Conservation (phyloP, 2,329 filamentous ascomycete species). For the Aspergillus felis region DNA sequence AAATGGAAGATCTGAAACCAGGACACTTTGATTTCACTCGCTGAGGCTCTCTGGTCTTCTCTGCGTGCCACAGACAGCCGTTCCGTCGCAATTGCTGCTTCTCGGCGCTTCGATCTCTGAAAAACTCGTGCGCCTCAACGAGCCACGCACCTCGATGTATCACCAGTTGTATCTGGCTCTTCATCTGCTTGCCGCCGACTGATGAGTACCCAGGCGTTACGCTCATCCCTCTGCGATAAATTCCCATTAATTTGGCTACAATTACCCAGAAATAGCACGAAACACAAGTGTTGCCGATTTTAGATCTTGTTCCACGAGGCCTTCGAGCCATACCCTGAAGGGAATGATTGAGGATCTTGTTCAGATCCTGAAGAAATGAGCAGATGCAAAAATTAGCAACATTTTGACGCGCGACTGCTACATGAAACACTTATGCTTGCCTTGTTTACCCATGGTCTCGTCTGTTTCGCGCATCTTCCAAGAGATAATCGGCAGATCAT, state of each 20-base stretch:
- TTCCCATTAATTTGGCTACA: constrained; percentile 14
- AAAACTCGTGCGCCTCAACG: constrained; percentile 3
- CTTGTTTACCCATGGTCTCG: constrained; percentile 21
- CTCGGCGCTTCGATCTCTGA: constrained; percentile 15
- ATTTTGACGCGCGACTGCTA: constrained; percentile 37
- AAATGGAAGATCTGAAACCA: constrained; percentile 20
- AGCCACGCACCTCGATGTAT: constrained; percentile 8
- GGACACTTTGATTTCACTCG: constrained; percentile 1
- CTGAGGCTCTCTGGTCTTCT: background rate
- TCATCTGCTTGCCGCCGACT: constrained; percentile 18
- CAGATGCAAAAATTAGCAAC: constrained; percentile 40
- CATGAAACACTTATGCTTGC: constrained; percentile 29
- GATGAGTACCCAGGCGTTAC: constrained; percentile 9
- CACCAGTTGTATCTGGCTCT: constrained; percentile 1
- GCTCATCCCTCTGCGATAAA: constrained; percentile 2
- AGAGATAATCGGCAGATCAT: constrained; percentile 8
- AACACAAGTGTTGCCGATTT: constrained; percentile 22
- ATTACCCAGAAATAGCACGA: constrained; percentile 23
- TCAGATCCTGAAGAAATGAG: constrained; percentile 25
- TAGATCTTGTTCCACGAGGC: constrained; percentile 19
- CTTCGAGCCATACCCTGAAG: constrained; percentile 20
- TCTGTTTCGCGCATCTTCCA: constrained; percentile 20
- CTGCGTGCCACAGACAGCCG: constrained; percentile 1
- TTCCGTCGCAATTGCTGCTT: constrained; percentile 8
- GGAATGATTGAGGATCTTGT: constrained; percentile 12